Conservation (phyloP, 345 rosid genomes). For the Punica granatum region DNA sequence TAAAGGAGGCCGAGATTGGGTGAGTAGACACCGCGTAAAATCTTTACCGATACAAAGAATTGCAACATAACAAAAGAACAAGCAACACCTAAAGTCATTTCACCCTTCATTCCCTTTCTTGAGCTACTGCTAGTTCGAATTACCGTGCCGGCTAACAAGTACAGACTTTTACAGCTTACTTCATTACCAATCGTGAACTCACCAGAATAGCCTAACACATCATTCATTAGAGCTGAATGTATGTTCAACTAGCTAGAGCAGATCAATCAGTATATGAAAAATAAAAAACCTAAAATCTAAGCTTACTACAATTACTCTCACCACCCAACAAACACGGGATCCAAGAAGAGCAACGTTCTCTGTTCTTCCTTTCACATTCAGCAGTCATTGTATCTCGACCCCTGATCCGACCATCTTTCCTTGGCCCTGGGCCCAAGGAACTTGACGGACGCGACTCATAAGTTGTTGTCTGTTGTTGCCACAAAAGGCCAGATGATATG, state of each 20-base stretch:
- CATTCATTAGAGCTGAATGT: not conserved
- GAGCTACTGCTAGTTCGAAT: no score
- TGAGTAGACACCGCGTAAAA: no score
- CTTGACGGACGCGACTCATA: no score
- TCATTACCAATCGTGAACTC: not conserved
- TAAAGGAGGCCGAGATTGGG: no score
- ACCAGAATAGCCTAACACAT: not conserved
- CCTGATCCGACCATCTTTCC: not conserved
- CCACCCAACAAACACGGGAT: not conserved
- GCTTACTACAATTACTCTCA: not conserved
- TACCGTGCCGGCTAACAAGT: no score
- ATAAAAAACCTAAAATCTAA: no score
- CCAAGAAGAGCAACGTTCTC: no score
- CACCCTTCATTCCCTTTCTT: no score
- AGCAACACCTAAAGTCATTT: not conserved
- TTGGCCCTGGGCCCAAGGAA: not conserved
- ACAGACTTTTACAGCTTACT: not conserved
- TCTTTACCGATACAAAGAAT: no score
- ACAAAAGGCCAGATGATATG: not conserved
- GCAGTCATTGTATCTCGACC: not conserved
- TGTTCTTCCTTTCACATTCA: not conserved
- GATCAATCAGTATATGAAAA: not conserved
- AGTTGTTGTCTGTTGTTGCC: no score
- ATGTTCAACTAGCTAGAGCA: not conserved
- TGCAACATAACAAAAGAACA: not conserved